A percentile compares a stretch with the other conserved stretches of the same genome.
Evolutionary conservation across 495 filamentous ascomycete species (phyloP).

Genomic region (Neurospora sp.): DNA sequence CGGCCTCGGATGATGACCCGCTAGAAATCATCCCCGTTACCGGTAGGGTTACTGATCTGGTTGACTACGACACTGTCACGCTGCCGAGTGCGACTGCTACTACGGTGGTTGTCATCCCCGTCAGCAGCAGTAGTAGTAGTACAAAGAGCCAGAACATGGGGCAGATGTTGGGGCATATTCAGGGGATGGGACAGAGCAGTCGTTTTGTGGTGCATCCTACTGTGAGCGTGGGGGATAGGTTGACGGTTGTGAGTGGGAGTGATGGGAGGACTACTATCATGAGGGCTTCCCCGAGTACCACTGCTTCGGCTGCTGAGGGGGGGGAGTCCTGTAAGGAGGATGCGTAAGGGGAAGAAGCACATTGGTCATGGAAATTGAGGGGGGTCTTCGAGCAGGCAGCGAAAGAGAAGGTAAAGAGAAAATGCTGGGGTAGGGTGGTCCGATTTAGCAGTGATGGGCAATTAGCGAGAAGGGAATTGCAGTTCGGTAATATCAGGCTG

Average conservation of each 20-base stretch:
- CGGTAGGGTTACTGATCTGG: neutral
- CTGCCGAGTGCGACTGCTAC: neutral
- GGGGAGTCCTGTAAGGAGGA: too few relatives aligned
- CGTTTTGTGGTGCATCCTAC: neutral
- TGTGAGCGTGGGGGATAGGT: neutral
- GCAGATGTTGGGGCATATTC: neutral
- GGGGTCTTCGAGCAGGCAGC: too few relatives aligned
- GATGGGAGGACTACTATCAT: neutral
- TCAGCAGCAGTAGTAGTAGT: neutral
- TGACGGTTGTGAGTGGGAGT: neutral
- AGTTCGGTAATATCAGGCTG: too few relatives aligned
- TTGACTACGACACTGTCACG: neutral
- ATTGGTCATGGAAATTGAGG: too few relatives aligned
- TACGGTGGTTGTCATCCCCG: neutral
- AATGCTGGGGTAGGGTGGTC: too few relatives aligned
- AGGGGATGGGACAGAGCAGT: neutral
- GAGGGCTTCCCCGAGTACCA: neutral
- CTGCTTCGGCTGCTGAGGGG: too few relatives aligned
- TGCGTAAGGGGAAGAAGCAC: too few relatives aligned
- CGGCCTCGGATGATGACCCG: neutral
- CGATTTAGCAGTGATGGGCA: too few relatives aligned
- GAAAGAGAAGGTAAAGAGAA: too few relatives aligned
- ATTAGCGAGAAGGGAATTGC: too few relatives aligned
- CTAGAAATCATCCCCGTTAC: neutral
- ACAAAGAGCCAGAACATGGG: neutral